Evolutionary conservation across 106 monocot genomes (phyloP).

Genomic region (Alisma plantagoaquatica): DNA sequence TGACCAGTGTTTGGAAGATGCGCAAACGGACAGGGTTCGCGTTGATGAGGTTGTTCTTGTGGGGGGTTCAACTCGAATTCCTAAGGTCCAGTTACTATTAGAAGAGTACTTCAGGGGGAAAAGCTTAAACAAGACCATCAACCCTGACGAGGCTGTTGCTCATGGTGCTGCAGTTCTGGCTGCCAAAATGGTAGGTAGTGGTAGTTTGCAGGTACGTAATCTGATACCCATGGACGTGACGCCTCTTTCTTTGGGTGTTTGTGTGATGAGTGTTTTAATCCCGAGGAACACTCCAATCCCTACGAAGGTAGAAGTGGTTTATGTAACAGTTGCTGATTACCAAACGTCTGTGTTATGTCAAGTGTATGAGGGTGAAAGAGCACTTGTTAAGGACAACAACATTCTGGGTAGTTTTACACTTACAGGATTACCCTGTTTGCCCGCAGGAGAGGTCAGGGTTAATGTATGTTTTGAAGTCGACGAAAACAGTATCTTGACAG

Average conservation of each 20-base stretch:
- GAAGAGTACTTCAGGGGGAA: constrained; percentile 25
- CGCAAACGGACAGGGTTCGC: neutral
- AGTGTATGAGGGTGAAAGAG: constrained; percentile 34
- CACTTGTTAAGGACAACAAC: constrained; percentile 6
- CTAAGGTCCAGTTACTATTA: constrained; percentile 46
- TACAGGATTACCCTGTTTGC: constrained; percentile 46
- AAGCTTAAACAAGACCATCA: constrained; percentile 22
- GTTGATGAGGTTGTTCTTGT: constrained; percentile 15
- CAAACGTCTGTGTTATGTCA: constrained; percentile 41
- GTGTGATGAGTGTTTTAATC: neutral
- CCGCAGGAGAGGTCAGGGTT: constrained; percentile 40
- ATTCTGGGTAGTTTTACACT: constrained; percentile 53
- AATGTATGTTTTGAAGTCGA: constrained; percentile 55
- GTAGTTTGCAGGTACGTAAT: constrained; percentile 23
- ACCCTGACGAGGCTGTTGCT: constrained; percentile 10
- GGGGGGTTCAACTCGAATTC: constrained; percentile 10
- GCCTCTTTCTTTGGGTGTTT: constrained; percentile 7
- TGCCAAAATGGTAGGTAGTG: constrained; percentile 12
- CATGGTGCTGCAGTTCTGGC: constrained; percentile 11
- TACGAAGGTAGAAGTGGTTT: constrained; percentile 45
- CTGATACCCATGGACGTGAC: constrained; percentile 32
- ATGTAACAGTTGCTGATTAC: constrained; percentile 44
- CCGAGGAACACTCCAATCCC: constrained; percentile 56
- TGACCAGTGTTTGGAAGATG: constrained; percentile 50
- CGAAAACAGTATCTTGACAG: constrained; percentile 54